Conservation (phyloP, 2,329 filamentous ascomycete genomes). For the Waltergamsia citrina region DNA sequence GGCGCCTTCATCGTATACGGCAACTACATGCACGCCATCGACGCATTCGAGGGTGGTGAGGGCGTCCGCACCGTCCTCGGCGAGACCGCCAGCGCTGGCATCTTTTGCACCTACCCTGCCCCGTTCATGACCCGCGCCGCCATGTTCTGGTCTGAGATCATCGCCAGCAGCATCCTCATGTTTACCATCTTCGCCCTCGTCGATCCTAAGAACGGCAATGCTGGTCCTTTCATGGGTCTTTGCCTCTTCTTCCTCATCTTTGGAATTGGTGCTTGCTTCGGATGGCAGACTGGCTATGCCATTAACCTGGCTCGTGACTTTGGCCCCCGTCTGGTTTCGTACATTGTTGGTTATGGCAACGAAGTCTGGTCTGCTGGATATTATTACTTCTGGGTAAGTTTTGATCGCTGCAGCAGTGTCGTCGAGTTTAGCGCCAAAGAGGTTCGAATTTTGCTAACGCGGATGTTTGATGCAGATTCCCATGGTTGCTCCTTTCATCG, state of each 20-base stretch:
- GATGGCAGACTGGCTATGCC: slow-evolving; percentile 69
- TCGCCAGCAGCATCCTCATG: slow-evolving; percentile 58
- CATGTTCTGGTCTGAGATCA: slow-evolving; percentile 65
- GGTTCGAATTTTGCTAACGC: not conserved
- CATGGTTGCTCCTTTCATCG: slow-evolving; percentile 61
- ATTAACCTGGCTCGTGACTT: slow-evolving; percentile 69
- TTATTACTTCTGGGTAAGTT: slow-evolving; percentile 63
- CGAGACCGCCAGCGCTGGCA: slow-evolving; percentile 52
- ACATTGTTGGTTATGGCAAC: slow-evolving; percentile 56
- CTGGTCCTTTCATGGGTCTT: slow-evolving; percentile 46
- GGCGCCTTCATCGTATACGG: slow-evolving; percentile 51
- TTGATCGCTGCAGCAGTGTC: slow-evolving; percentile 5
- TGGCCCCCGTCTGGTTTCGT: slow-evolving; percentile 56
- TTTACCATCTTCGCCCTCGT: slow-evolving; percentile 64
- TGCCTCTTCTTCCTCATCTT: slow-evolving; percentile 65
- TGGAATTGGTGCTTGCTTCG: slow-evolving; percentile 63
- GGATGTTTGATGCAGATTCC: slow-evolving; percentile 41
- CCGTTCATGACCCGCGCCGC: slow-evolving; percentile 54
- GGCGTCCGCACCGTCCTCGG: slow-evolving; percentile 52
- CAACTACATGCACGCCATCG: slow-evolving; percentile 56
- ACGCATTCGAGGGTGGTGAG: slow-evolving; percentile 50
- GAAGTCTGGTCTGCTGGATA: slow-evolving; percentile 58
- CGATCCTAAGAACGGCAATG: slow-evolving; percentile 45
- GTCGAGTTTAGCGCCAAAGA: not conserved
- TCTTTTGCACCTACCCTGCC: slow-evolving; percentile 64